phyloP scores from a whole-genome alignment of 1,284 basidiomycete species.

The Puccinia triticina region DNA sequence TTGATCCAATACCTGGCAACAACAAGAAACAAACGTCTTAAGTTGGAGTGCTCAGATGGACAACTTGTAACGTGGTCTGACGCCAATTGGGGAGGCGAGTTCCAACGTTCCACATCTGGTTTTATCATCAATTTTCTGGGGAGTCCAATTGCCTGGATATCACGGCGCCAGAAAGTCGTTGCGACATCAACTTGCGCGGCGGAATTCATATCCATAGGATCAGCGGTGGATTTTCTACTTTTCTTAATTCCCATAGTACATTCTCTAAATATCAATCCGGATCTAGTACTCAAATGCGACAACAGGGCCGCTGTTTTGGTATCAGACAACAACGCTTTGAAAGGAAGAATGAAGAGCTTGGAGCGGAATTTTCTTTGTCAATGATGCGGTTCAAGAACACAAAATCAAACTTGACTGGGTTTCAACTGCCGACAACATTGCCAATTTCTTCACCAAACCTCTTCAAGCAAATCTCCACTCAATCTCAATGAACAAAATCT shows the following conservation, averaged over 20 bases:
- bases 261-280: too few relatives aligned
- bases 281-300: neutral
- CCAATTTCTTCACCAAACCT: neutral
- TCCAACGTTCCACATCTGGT: too few relatives aligned
- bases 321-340: neutral
- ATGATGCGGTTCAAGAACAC: neutral
- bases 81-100: neutral
- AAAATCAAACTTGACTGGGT: neutral
- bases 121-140: too few relatives aligned
- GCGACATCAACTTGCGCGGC: too few relatives aligned
- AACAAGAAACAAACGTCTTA: neutral
- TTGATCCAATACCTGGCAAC: neutral
- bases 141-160: neutral
- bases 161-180: neutral
- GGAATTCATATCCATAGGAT: too few relatives aligned
- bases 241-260: too few relatives aligned
- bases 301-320: neutral
- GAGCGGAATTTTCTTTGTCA: neutral
- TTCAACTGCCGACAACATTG: neutral
- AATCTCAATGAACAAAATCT: too few relatives aligned
- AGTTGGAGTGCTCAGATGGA: too few relatives aligned
- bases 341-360: neutral
- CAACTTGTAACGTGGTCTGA: neutral
- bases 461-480: neutral
- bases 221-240: too few relatives aligned